Conservation (phyloP, 73 alveolate species). For the Uronychia setigera region DNA sequence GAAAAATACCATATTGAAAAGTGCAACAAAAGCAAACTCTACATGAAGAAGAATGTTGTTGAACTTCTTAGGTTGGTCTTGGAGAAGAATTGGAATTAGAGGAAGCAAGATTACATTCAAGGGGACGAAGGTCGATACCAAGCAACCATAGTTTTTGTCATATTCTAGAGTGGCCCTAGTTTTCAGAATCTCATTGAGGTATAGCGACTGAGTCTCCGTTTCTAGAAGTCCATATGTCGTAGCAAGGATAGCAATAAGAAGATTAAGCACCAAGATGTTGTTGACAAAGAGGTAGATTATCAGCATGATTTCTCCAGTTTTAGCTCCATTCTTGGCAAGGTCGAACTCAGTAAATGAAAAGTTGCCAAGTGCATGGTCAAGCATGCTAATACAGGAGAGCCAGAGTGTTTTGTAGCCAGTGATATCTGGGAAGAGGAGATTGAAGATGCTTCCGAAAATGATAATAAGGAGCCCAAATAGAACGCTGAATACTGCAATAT, state of each 20-base stretch:
- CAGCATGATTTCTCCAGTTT: constrained; percentile 10
- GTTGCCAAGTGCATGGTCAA: constrained; percentile 19
- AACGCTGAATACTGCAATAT: constrained; percentile 15
- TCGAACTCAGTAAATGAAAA: neutral
- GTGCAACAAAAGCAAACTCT: constrained; percentile 2
- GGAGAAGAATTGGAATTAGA: neutral
- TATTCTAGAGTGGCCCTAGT: constrained; percentile 17
- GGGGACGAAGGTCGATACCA: constrained; percentile 17
- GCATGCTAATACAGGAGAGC: neutral
- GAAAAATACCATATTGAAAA: neutral
- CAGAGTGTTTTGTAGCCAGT: neutral
- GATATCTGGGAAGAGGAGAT: neutral
- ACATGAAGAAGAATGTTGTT: constrained; percentile 9
- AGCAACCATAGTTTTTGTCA: constrained; percentile 10
- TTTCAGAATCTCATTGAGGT: constrained; percentile 22
- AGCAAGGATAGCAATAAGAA: constrained; percentile 35
- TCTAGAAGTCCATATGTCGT: constrained; percentile 20
- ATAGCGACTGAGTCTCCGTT: neutral
- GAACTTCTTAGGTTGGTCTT: neutral
- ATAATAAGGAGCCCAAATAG: neutral
- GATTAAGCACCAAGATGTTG: constrained; percentile 24
- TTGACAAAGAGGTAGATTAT: constrained; percentile 8
- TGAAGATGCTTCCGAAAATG: constrained; percentile 11
- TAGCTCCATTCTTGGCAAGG: neutral
- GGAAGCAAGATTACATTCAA: neutral